A percentile compares a stretch with the other conserved stretches of the same genome.
Conservation (phyloP, 768 basidiomycete species). For the Nidularia pulvinata region DNA sequence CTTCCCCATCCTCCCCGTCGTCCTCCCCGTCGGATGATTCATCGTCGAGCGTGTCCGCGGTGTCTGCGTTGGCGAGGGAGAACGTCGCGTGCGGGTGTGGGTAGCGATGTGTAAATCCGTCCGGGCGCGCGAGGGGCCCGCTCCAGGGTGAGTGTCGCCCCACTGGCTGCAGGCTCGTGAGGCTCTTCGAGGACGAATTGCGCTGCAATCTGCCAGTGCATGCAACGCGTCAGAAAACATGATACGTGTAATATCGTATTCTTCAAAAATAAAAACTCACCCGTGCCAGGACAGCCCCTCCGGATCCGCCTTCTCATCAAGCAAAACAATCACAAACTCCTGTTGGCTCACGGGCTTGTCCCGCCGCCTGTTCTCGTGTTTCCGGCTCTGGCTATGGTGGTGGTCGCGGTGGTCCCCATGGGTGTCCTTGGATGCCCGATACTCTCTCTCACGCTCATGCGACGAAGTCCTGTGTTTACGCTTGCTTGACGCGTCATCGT, state of each 20-base stretch:
- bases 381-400: conserved; percentile 5
- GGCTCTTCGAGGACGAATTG: conserved; percentile 16
- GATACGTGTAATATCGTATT: background rate
- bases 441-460: background rate
- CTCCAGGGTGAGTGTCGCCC: conserved; percentile 32
- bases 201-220: conserved; percentile 24
- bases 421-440: no score
- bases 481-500: conserved; percentile 4
- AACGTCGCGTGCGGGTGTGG: conserved; percentile 6
- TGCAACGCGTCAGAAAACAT: background rate
- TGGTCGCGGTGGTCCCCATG: background rate
- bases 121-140: conserved; percentile 32
- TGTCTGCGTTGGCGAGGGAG: background rate
- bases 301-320: conserved; percentile 30
- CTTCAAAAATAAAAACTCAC: conserved; percentile 19
- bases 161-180: conserved; percentile 19
- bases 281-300: conserved; percentile 40
- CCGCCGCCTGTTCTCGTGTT: conserved; percentile 12
- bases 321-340: conserved; percentile 34
- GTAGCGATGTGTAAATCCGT: conserved; percentile 15
- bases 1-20: conserved; percentile 20
- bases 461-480: conserved; percentile 1
- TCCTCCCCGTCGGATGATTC: conserved; percentile 16
- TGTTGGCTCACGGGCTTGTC: conserved; percentile 10
- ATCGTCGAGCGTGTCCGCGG: conserved; percentile 1